Evolutionary conservation across 169 alveolate species (phyloP).

Genomic region (Plasmodium knowlesi): DNA sequence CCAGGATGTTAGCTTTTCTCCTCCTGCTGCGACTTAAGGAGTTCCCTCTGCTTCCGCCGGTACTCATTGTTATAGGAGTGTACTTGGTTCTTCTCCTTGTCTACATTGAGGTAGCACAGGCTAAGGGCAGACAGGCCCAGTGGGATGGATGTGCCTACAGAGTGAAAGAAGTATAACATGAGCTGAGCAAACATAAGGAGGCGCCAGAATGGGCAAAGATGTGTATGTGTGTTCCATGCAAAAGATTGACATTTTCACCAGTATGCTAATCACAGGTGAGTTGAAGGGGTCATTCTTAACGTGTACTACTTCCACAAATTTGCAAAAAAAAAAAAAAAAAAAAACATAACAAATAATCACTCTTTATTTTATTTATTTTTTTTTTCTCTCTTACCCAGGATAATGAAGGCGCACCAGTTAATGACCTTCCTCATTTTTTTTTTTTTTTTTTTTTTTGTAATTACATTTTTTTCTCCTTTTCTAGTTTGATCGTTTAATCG

Average conservation of each 20-base stretch:
- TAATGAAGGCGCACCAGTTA: constrained; percentile 37
- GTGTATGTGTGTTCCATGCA: neutral
- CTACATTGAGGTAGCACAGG: constrained; percentile 51
- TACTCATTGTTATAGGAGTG: constrained; percentile 68
- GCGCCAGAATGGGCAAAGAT: neutral
- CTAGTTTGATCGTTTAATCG: too few species aligned
- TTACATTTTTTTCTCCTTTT: neutral
- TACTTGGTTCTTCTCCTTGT: constrained; percentile 23
- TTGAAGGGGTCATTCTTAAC: neutral
- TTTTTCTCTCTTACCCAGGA: constrained; percentile 27
- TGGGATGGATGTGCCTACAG: constrained; percentile 53
- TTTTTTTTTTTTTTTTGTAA: neutral
- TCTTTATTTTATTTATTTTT: neutral
- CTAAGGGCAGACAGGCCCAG: constrained; percentile 42
- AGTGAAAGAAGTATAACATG: neutral
- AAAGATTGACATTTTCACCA: neutral
- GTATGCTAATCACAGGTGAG: neutral
- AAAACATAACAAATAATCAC: neutral
- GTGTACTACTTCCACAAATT: neutral
- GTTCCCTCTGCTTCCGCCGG: constrained; percentile 59
- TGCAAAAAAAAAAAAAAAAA: neutral
- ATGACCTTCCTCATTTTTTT: constrained; percentile 26
- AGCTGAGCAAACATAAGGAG: neutral
- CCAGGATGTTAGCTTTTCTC: neutral
- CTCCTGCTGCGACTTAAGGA: neutral